Conservation (phyloP, 2,329 filamentous ascomycete genomes). For the Lasiodiplodia sp. region DNA sequence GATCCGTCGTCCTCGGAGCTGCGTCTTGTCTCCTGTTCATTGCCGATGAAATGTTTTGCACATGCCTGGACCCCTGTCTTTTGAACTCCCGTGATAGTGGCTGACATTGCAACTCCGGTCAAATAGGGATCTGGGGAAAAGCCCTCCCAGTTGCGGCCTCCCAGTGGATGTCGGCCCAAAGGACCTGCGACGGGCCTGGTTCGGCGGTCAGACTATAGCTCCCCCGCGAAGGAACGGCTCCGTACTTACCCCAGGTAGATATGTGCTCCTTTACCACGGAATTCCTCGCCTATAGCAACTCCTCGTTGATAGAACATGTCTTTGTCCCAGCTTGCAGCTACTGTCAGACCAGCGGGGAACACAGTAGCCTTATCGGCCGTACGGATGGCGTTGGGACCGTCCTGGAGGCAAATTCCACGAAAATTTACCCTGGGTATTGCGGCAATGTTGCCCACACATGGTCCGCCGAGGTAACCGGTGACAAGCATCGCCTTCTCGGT, state of each 20-base stretch:
- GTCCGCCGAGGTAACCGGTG: slow-evolving; percentile 33
- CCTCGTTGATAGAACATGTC: slow-evolving; percentile 43
- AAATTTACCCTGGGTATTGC: slow-evolving; percentile 47
- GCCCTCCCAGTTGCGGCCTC: slow-evolving; percentile 58
- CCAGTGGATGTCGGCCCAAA: slow-evolving; percentile 50
- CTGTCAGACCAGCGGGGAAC: slow-evolving; percentile 47
- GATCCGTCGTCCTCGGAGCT: slow-evolving; percentile 39
- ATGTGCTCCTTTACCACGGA: slow-evolving; percentile 46
- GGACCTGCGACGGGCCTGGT: slow-evolving; percentile 51
- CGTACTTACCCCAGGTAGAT: slow-evolving; percentile 47
- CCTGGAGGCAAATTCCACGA: slow-evolving; percentile 49
- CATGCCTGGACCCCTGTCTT: slow-evolving; percentile 52
- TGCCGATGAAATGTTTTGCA: slow-evolving; percentile 61
- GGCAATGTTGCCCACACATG: slow-evolving; percentile 44
- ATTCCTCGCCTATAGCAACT: slow-evolving; percentile 41
- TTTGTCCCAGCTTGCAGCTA: slow-evolving; percentile 51
- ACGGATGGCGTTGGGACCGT: slow-evolving; percentile 40
- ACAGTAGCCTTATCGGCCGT: slow-evolving; percentile 39
- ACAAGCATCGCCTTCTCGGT: slow-evolving; percentile 49
- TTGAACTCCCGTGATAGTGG: slow-evolving; percentile 56
- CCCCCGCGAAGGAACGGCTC: neutral
- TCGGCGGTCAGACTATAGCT: neutral
- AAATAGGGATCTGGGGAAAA: slow-evolving; percentile 59
- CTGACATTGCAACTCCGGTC: slow-evolving; percentile 50
- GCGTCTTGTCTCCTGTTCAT: slow-evolving; percentile 70